Evolutionary conservation across 139 green algal species (phyloP).

Genomic region (Micractinium conductrix): DNA sequence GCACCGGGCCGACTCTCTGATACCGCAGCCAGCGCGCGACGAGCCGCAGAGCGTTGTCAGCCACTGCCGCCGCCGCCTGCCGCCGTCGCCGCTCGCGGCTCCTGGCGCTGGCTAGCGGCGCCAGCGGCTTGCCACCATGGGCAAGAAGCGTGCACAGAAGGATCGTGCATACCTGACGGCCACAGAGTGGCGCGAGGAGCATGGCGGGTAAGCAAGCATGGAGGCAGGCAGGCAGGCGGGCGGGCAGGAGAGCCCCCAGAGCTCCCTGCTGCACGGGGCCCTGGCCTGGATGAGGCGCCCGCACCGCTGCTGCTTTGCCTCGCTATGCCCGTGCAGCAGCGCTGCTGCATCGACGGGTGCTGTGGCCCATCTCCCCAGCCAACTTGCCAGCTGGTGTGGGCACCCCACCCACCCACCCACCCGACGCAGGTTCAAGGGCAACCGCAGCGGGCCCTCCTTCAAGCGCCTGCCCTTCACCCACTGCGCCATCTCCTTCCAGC

Average conservation of each 20-base stretch:
- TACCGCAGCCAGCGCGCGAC: too few species aligned
- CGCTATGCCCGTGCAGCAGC: too few species aligned
- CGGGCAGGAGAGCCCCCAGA: too few species aligned
- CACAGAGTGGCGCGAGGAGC: slow-evolving; percentile 91
- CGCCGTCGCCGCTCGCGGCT: background rate
- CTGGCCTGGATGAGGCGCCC: too few species aligned
- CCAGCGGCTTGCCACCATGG: slow-evolving; percentile 14
- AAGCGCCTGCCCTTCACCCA: slow-evolving; percentile 91
- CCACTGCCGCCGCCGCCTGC: slow-evolving; percentile 2
- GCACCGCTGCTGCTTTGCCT: too few species aligned
- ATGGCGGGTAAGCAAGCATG: slow-evolving; percentile 59
- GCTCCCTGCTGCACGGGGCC: too few species aligned
- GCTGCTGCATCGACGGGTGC: too few species aligned
- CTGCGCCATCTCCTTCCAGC: slow-evolving; percentile 93
- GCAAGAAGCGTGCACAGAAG: slow-evolving; percentile 35
- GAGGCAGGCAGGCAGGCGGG: background rate
- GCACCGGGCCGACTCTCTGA: too few species aligned
- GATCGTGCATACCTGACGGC: slow-evolving; percentile 85
- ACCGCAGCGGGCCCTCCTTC: slow-evolving; percentile 58
- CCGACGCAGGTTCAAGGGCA: slow-evolving; percentile 20
- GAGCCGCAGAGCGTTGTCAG: background rate
- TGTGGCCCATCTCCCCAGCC: too few species aligned
- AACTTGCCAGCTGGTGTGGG: too few species aligned
- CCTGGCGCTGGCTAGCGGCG: background rate
- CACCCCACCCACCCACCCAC: background rate